phyloP scores from a whole-genome alignment of 306 rosid genomes.

The Medicago arabica region DNA sequence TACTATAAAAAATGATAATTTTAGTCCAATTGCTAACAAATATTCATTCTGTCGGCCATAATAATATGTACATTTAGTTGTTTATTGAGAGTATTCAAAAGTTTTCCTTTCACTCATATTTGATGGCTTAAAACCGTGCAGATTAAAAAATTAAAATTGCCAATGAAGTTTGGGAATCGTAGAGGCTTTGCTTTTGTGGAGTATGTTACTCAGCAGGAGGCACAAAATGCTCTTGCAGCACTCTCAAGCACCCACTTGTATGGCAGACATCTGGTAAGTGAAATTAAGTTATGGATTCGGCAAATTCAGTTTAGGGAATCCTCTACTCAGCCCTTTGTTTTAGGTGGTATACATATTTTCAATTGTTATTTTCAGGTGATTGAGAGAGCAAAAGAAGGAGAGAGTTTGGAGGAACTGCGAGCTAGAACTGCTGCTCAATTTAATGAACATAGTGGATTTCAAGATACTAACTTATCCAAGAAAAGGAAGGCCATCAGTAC shows the following conservation, averaged over 20 bases:
- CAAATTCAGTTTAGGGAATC: not conserved
- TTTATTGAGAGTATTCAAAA: not conserved
- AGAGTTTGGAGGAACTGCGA: slow-evolving; percentile 85
- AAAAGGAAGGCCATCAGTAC: slow-evolving; percentile 67
- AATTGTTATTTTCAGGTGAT: slow-evolving; percentile 58
- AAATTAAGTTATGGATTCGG: slow-evolving; percentile 24
- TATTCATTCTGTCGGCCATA: not conserved
- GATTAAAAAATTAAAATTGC: slow-evolving; percentile 88
- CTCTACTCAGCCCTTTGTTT: not conserved
- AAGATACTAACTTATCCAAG: slow-evolving; percentile 59
- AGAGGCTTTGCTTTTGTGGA: slow-evolving; percentile 97
- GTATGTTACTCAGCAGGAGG: slow-evolving; percentile 88
- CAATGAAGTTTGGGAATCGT: slow-evolving; percentile 82
- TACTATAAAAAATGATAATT: slow-evolving; percentile 24
- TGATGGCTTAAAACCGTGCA: slow-evolving; percentile 34
- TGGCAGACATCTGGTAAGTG: slow-evolving; percentile 92
- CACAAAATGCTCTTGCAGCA: slow-evolving; percentile 74
- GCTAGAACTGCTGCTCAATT: slow-evolving; percentile 79
- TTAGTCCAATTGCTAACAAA: not conserved
- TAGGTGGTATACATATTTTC: not conserved
- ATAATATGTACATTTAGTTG: not conserved
- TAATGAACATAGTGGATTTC: slow-evolving; percentile 55
- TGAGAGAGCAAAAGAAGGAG: slow-evolving; percentile 92
- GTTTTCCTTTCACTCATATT: slow-evolving; percentile 1
- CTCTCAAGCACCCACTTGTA: slow-evolving; percentile 82